Evolutionary conservation across 2,329 filamentous ascomycete genomes (phyloP), one percentile per base, ranked within the genome.

Genomic region (Graphiopsis chlorocephala): DNA sequence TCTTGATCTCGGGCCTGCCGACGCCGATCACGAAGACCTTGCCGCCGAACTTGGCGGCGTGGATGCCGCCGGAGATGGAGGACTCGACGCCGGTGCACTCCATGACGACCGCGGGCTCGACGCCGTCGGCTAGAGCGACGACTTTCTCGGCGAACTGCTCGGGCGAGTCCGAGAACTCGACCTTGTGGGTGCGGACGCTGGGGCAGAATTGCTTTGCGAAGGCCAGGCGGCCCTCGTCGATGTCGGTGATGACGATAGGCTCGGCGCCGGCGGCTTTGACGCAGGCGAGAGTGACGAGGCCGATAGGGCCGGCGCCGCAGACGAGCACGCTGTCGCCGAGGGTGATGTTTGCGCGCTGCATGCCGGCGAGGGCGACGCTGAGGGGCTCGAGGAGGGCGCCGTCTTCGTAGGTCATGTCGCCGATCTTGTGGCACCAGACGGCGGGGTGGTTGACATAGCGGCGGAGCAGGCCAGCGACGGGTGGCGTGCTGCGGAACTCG

Each of bases 21-120:
- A 98, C 93, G 47, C 94, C 94, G 70, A 97, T 96, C 68, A 98
- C 90, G 75, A 98, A 98, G 62, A 98, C 94, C 80, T 96, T 97
- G 72, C 95, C 94, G 69, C 94, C 95, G 74, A 98, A 98, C 81
- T 94, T 96, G 76, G 90, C 87, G 11, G 91, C 89, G 85, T 93
- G 95, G 76, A 97, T 94, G 61, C 93, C 92, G 29, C 91, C 85
- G 6, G 88, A 87, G 73, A 98, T 90, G 77, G 90, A 93, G 80
- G 88, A 92, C 83, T 97, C 93, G 17, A 97, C 92, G 59, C 95
- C 95, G 0, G 95, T 98, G 82, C 94, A 98, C 80, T 98, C 94
- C 79, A 98, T 85, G 14, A 88, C 89, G 61, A 97, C 82, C 20
- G 88, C 85, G 0, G 94, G 93, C 80, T 96, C 91, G 70, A 94